Conservation (phyloP, 176 grass and related monocot species). For the Aegilops speltoides region DNA sequence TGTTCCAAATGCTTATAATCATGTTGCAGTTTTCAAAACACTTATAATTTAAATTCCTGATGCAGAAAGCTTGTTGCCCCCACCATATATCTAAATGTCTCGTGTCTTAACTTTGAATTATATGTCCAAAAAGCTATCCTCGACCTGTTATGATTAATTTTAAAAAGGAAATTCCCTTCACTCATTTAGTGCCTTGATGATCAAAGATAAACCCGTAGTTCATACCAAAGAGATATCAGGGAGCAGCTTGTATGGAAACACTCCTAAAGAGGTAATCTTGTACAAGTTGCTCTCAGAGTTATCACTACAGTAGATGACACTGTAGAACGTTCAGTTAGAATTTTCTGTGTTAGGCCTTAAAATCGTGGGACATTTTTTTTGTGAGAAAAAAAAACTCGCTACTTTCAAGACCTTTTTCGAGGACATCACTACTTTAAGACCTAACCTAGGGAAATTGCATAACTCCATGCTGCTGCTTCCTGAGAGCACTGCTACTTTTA, state of each 20-base stretch:
- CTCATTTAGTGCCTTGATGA: slow-evolving; percentile 7
- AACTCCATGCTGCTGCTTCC: slow-evolving; percentile 12
- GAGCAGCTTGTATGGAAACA: not conserved
- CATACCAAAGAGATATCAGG: not conserved
- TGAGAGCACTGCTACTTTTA: not conserved
- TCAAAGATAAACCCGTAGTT: not conserved
- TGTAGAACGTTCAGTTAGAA: slow-evolving; percentile 1
- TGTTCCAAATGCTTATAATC: too few relatives aligned
- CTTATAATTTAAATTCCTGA: too few relatives aligned
- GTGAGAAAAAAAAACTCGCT: not conserved
- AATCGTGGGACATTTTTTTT: not conserved
- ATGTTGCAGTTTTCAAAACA: too few relatives aligned
- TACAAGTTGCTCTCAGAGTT: not conserved
- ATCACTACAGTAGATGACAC: slow-evolving; percentile 6
- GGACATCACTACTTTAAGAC: not conserved
- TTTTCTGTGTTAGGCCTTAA: slow-evolving; percentile 16
- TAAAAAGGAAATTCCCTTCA: not conserved
- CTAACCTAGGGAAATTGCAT: not conserved
- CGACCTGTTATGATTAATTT: not conserved
- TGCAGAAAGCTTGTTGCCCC: too few relatives aligned
- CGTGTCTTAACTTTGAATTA: too few relatives aligned
- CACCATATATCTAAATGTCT: too few relatives aligned
- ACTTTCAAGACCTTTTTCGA: not conserved
- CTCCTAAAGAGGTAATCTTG: not conserved
- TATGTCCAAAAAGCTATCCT: too few relatives aligned